A percentile compares a stretch with the other conserved stretches of the same genome.
phyloP scores from a whole-genome alignment of 345 rosid genomes.

The Citrus sinensis region DVS_A1.0 CM039167.1:1883001-1883500 shows the following conservation, averaged over 20 bases:
- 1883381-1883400: slow-evolving; percentile 46
- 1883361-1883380: slow-evolving; percentile 23
- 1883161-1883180: slow-evolving; percentile 80
- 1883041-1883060: slow-evolving; percentile 76
- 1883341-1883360: slow-evolving; percentile 10
- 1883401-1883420: slow-evolving; percentile 51
- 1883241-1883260: slow-evolving; percentile 50
- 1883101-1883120: slow-evolving; percentile 82
- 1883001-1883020: slow-evolving; percentile 76
- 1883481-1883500: slow-evolving; percentile 65
- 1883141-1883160: slow-evolving; percentile 54
- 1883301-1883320: not conserved
- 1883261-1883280: not conserved
- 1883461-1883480: slow-evolving; percentile 54
- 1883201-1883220: slow-evolving; percentile 80
- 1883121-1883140: slow-evolving; percentile 65
- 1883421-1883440: slow-evolving; percentile 46
- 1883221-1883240: slow-evolving; percentile 86
- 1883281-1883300: not conserved
- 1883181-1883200: slow-evolving; percentile 81
- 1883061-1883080: slow-evolving; percentile 94
- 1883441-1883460: slow-evolving; percentile 83
- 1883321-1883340: slow-evolving; percentile 16
- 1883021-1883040: slow-evolving; percentile 77
- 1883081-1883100: slow-evolving; percentile 80